A percentile compares a stretch with the other conserved stretches of the same genome.
Conservation (phyloP, 805 yeast genomes). For the Blastobotrys mokoenaii region DNA sequence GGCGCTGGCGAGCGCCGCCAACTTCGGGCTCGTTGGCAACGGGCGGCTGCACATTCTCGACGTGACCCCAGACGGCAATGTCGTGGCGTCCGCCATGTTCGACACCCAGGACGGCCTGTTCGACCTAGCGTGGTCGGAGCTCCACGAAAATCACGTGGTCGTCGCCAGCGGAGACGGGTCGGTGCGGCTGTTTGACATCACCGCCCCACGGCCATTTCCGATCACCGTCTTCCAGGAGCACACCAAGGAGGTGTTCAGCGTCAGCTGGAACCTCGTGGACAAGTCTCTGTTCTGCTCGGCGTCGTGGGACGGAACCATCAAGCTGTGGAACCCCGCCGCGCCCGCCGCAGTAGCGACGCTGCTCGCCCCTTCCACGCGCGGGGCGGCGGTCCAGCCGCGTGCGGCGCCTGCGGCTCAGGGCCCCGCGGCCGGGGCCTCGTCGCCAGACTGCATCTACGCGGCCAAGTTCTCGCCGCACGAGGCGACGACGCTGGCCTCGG, state of each 20-base stretch:
- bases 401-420: conserved; percentile 15
- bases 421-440: conserved; percentile 1
- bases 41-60: conserved; percentile 70
- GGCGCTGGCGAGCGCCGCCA: conserved; percentile 86
- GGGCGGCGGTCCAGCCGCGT: conserved; percentile 10
- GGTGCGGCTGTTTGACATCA: conserved; percentile 69
- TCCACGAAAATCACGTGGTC: conserved; percentile 76
- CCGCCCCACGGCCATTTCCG: conserved; percentile 25
- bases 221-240: conserved; percentile 49
- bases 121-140: conserved; percentile 84
- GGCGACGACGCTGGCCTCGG: conserved; percentile 58
- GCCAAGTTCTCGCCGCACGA: conserved; percentile 81
- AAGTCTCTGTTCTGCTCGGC: conserved; percentile 64
- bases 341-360: conserved; percentile 15
- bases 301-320: conserved; percentile 89
- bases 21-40: conserved; percentile 90
- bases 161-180: conserved; percentile 89
- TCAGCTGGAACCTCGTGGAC: conserved; percentile 65
- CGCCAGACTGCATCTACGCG: conserved; percentile 60
- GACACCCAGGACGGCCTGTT: conserved; percentile 92
- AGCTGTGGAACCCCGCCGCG: conserved; percentile 32
- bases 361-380: conserved; percentile 1
- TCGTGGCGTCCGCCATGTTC: conserved; percentile 34
- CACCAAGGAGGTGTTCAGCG: conserved; percentile 60
- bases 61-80: conserved; percentile 59